phyloP scores from a whole-genome alignment of 352 stramenopile species.

The Pythium rhizo-oryzae region DNA sequence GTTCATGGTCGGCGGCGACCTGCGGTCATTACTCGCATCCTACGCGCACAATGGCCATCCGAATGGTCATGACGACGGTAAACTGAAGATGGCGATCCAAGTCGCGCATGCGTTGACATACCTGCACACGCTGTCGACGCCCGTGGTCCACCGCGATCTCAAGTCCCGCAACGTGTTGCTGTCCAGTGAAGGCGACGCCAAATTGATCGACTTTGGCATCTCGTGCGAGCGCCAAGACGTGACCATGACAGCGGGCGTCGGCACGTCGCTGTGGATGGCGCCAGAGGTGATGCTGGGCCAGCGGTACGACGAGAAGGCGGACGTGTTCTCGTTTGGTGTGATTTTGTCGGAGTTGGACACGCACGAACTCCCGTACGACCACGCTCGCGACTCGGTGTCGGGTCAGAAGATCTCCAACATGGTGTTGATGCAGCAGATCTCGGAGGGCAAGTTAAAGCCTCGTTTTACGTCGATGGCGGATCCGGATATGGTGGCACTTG shows the following conservation, averaged over 20 bases:
- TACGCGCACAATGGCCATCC: constrained; percentile 18
- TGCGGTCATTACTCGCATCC: constrained; percentile 29
- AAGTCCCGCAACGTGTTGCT: constrained; percentile 51
- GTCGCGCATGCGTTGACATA: constrained; percentile 39
- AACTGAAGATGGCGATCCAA: constrained; percentile 41
- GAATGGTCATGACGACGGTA: constrained; percentile 32
- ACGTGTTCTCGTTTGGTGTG: constrained; percentile 87
- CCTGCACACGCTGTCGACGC: constrained; percentile 34
- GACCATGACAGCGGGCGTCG: constrained; percentile 44
- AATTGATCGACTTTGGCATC: constrained; percentile 50
- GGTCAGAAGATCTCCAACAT: background rate
- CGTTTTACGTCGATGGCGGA: constrained; percentile 35
- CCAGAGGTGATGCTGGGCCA: constrained; percentile 38
- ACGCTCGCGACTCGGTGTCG: constrained; percentile 7
- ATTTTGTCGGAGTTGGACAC: constrained; percentile 51
- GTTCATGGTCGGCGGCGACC: constrained; percentile 45
- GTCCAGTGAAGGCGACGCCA: constrained; percentile 30
- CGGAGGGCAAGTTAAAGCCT: constrained; percentile 30
- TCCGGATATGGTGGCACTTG: constrained; percentile 18
- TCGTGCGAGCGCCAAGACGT: constrained; percentile 29
- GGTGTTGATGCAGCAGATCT: constrained; percentile 32
- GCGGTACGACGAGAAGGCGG: constrained; percentile 37
- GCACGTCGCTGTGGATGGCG: constrained; percentile 45
- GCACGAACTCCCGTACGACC: constrained; percentile 34
- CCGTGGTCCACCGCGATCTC: constrained; percentile 43